Base-by-base conservation (phyloP, 306 rosid species). In the Corylus americana region DNA sequence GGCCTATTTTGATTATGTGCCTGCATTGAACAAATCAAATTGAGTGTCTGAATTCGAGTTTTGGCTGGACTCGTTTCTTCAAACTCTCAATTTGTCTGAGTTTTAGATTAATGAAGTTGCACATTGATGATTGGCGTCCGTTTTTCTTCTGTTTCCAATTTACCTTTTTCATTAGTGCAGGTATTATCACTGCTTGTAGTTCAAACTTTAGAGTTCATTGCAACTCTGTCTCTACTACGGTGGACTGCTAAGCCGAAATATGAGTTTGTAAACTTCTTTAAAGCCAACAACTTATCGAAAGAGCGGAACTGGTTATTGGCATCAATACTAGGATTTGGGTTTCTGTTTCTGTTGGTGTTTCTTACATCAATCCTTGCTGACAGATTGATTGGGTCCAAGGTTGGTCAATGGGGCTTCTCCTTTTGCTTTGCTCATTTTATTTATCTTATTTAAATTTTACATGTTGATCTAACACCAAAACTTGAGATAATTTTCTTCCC, bases 241-340 rank as follows among this genome's bases (percentile, higher is more conserved):
- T 58, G 83, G 84, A 91, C 92, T 2, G 94, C 94, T 45, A 92
- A 88, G 63, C 89, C 92, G 7, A 84, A 78, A 55, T 82, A 85
- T 68, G 81, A 82, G 45, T 80, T 84, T 80, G n/a, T 66, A 18
- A 77, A 72, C 72, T 85, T 92, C 83, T 89, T 91, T 74, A 58
- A 77, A 79, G 73, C 42, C 16, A 70, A 84, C 81, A 54, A 77
- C 55, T 74, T 77, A 62, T 67, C 79, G 5, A 81, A 71, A 37
- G 74, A 74, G 44, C 90, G 94, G 86, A 92, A 78, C 87, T 91
- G 94, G 94, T 53, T 89, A 63, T 81, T 89, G 79, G 88, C 91
- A 75, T 85, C 93, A 51, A 86, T 86, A 22, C 54, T 88, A 59
- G 97, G 97, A 85, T 81, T 89, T 61, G 94, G 90, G 82, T 76